These are phyloP conservation scores for Apiospora phragmitis DNA, from an alignment of 2,329 filamentous ascomycete species.

Conservation along the genomic window DNA sequence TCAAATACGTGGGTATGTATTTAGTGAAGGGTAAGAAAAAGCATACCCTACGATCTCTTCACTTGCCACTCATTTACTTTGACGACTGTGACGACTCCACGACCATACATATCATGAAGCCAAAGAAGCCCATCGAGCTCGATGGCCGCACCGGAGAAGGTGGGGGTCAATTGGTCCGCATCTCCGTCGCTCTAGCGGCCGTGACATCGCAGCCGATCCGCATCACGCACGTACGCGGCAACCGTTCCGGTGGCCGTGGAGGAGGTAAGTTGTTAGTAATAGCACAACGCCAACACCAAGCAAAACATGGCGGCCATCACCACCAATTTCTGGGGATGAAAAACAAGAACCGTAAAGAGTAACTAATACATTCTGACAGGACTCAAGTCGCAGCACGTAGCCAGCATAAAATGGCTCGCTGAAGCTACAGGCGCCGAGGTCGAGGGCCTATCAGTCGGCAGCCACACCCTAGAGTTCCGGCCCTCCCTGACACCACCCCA, in stretches of 20 bases:
- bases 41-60: not conserved
- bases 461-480: conserved; percentile 48
- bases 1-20: not conserved
- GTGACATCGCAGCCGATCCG: conserved; percentile 54
- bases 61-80: not conserved
- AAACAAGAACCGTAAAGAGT: not conserved
- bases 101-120: conserved; percentile 14
- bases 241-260: conserved; percentile 41
- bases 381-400: conserved; percentile 61
- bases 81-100: not conserved
- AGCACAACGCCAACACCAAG: no score
- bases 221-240: conserved; percentile 57
- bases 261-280: conserved; percentile 24
- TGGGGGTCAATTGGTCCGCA: conserved; percentile 60
- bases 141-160: conserved; percentile 62
- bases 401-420: conserved; percentile 55
- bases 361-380: conserved; percentile 37
- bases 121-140: conserved; percentile 39
- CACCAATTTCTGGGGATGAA: not conserved
- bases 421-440: conserved; percentile 51
- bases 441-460: conserved; percentile 52
- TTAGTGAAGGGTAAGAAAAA: not conserved
- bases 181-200: conserved; percentile 57
- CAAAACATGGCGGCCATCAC: not conserved
- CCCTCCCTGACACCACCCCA: conserved; percentile 41